A percentile compares a stretch with the other conserved stretches of the same genome.
Evolutionary conservation across 805 yeast genomes (phyloP).

Genomic region (Kockiozyma suomiensis): DNA sequence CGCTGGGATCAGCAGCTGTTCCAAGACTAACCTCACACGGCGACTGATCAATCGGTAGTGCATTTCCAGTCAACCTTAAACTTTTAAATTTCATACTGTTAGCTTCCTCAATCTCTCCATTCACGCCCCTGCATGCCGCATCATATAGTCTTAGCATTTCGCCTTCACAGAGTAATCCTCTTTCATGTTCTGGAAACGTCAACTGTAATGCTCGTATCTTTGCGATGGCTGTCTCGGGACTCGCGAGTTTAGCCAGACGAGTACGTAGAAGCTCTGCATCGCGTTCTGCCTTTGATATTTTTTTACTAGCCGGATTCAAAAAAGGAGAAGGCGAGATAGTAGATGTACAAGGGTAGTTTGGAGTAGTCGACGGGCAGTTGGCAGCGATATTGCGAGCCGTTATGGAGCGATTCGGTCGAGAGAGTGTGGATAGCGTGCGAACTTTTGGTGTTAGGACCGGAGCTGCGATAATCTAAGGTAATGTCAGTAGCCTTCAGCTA

Average conservation of each 20-base stretch:
- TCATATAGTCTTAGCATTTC: conserved; percentile 2
- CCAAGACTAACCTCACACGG: not conserved
- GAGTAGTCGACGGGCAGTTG: not conserved
- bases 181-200: not conserved
- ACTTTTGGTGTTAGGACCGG: not conserved
- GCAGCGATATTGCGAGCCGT: conserved; percentile 13
- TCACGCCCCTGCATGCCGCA: conserved; percentile 13
- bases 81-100: not conserved
- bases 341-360: not conserved
- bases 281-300: conserved; percentile 1
- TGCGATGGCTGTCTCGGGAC: conserved; percentile 15
- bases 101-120: conserved; percentile 1
- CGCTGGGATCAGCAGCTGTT: not conserved
- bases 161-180: not conserved
- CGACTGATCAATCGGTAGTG: not conserved
- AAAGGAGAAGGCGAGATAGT: too few relatives aligned
- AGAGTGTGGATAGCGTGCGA: not conserved
- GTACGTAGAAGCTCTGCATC: not conserved
- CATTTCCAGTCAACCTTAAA: not conserved
- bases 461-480: not conserved
- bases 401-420: conserved; percentile 1
- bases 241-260: not conserved
- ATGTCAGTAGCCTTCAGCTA: not conserved
- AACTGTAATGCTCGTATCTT: not conserved
- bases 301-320: not conserved